Percentiles rank a stretch among this genome's conserved stretches.
Evolutionary conservation across 805 yeast genomes (phyloP).

Genomic region (Zygosaccharomyces pseudorouxii): DNA sequence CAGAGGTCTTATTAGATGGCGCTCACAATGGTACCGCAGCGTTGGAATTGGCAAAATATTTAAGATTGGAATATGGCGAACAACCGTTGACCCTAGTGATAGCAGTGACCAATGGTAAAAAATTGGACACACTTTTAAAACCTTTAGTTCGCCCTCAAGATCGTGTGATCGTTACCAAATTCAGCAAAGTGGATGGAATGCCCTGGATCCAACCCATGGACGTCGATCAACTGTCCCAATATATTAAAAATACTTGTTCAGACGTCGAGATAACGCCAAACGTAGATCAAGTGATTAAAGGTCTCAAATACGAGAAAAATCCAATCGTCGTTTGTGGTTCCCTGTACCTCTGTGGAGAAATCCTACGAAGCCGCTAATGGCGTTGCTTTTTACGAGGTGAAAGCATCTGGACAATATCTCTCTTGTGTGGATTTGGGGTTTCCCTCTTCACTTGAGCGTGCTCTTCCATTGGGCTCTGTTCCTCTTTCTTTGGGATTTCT

Average conservation of each 20-base stretch:
- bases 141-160: slow-evolving; percentile 51
- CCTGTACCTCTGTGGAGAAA: slow-evolving; percentile 59
- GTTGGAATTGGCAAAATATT: slow-evolving; percentile 54
- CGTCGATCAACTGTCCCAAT: slow-evolving; percentile 23
- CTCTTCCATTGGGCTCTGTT: neutral
- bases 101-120: slow-evolving; percentile 75
- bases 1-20: slow-evolving; percentile 61
- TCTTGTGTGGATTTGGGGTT: slow-evolving; percentile 3
- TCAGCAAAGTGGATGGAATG: slow-evolving; percentile 78
- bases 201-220: slow-evolving; percentile 75
- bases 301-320: slow-evolving; percentile 17
- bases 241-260: slow-evolving; percentile 28
- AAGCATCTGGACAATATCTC: slow-evolving; percentile 7
- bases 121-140: slow-evolving; percentile 46
- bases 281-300: slow-evolving; percentile 27
- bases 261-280: slow-evolving; percentile 27
- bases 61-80: slow-evolving; percentile 33
- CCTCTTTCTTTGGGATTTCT: neutral
- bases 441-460: slow-evolving; percentile 9
- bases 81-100: slow-evolving; percentile 49
- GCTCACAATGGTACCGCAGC: slow-evolving; percentile 92
- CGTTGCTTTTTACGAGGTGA: slow-evolving; percentile 6
- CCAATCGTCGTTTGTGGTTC: slow-evolving; percentile 63
- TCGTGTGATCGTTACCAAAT: slow-evolving; percentile 55
- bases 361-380: slow-evolving; percentile 32